phyloP scores from a whole-genome alignment of 83 land plant species.

The Thuja plicata region DNA sequence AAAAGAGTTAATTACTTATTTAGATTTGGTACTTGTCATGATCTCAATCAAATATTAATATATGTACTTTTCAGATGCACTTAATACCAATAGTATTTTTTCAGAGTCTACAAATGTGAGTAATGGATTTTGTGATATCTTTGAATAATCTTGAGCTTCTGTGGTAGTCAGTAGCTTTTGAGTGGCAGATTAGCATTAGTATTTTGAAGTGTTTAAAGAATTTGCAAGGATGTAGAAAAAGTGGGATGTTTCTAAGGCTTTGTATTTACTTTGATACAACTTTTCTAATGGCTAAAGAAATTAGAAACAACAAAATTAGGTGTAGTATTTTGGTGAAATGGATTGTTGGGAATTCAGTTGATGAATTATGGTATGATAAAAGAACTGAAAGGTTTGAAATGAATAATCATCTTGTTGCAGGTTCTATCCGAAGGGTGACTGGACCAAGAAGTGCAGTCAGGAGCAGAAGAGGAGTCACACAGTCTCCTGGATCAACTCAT shows the following conservation, averaged over 20 bases:
- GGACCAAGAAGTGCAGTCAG: conserved; percentile 15
- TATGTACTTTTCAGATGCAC: too few species aligned
- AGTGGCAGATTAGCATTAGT: neutral
- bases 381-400: neutral
- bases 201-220: neutral
- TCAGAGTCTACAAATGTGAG: too few species aligned
- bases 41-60: too few species aligned
- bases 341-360: neutral
- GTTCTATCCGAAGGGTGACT: conserved; percentile 11
- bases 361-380: neutral
- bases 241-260: neutral
- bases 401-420: conserved; percentile 6
- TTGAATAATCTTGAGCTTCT: neutral
- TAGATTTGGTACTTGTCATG: too few species aligned
- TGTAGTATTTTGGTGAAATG: neutral
- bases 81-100: too few species aligned
- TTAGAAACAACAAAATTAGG: neutral
- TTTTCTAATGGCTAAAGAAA: neutral
- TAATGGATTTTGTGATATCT: neutral
- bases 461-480: conserved; percentile 9
- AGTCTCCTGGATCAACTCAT: neutral
- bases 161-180: neutral
- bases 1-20: too few species aligned
- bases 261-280: neutral
- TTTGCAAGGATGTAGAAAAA: neutral